Percentiles rank a stretch among this genome's conserved stretches.
phyloP scores from a whole-genome alignment of 2,329 filamentous ascomycete species.

The Chaetomium sp. region DNA sequence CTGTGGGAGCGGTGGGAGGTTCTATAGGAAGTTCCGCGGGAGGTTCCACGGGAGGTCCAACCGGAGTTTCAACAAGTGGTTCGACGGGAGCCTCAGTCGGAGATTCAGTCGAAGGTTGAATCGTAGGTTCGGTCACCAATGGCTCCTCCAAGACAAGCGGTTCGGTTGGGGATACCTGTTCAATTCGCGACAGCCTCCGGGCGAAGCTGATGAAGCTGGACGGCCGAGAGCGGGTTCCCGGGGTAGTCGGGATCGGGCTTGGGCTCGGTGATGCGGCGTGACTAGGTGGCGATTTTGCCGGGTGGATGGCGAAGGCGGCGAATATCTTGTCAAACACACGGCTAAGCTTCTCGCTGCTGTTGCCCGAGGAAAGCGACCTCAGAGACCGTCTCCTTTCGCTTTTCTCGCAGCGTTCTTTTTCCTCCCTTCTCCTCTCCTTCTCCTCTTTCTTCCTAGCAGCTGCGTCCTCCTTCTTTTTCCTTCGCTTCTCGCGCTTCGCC shows the following conservation, averaged over 20 bases:
- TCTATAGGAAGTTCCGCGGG: neutral
- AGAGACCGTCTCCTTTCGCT: constrained; percentile 26
- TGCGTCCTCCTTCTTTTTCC: constrained; percentile 26
- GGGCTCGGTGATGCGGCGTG: constrained; percentile 6
- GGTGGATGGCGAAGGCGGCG: constrained; percentile 21
- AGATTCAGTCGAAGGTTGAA: no score
- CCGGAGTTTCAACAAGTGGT: no score
- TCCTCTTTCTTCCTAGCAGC: constrained; percentile 16
- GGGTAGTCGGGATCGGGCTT: constrained; percentile 8
- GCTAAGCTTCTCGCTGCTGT: constrained; percentile 30
- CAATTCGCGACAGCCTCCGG: constrained; percentile 19
- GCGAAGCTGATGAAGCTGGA: constrained; percentile 23
- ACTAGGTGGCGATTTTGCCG: constrained; percentile 13
- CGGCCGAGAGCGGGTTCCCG: constrained; percentile 17
- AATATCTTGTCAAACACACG: constrained; percentile 26
- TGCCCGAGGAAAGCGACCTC: constrained; percentile 29
- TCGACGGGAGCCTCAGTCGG: no score
- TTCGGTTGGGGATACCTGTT: neutral
- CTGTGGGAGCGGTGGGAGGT: constrained; percentile 3
- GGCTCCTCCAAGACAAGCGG: no score
- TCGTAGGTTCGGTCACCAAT: no score
- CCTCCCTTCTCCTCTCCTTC: constrained; percentile 26
- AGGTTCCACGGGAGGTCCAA: no score
- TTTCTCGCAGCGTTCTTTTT: constrained; percentile 24
- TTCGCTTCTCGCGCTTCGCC: constrained; percentile 21